These are phyloP conservation scores for Globisporangium paroecandrum DNA, from an alignment of 352 stramenopile genomes.

Conservation along the genomic window DNA sequence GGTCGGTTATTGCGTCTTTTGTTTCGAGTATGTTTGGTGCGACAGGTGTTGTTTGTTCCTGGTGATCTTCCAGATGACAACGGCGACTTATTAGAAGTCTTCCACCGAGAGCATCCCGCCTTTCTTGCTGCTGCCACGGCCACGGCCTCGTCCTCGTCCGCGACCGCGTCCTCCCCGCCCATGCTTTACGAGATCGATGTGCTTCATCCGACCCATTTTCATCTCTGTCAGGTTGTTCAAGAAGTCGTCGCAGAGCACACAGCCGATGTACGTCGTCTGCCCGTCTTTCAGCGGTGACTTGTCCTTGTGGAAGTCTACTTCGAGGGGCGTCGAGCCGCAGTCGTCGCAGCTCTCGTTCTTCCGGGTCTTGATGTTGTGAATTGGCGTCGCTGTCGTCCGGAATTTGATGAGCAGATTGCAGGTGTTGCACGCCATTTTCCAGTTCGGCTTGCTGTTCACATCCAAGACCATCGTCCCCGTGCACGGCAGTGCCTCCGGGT, in stretches of 20 bases:
- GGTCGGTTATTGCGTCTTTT: not conserved
- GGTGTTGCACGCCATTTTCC: conserved; percentile 49
- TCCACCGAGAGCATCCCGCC: conserved; percentile 25
- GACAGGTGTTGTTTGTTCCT: not conserved
- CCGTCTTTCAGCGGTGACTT: conserved; percentile 31
- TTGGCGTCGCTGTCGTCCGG: conserved; percentile 22
- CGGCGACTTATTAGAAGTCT: conserved; percentile 21
- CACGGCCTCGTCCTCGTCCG: conserved; percentile 3
- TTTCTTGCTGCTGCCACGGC: conserved; percentile 9
- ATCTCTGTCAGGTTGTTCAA: conserved; percentile 39
- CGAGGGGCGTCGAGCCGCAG: conserved; percentile 30
- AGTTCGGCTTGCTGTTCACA: conserved; percentile 46
- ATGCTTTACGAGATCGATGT: conserved; percentile 30
- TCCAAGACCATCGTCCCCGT: conserved; percentile 42
- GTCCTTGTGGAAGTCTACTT: conserved; percentile 47
- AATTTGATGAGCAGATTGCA: conserved; percentile 48
- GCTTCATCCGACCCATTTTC: conserved; percentile 35
- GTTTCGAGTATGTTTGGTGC: not conserved
- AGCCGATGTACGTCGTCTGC: conserved; percentile 30
- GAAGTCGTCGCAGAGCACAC: conserved; percentile 46
- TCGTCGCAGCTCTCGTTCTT: conserved; percentile 21
- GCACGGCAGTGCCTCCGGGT: conserved; percentile 20
- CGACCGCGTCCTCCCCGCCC: conserved; percentile 20
- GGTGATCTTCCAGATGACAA: not conserved
- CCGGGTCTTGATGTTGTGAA: conserved; percentile 28